Evolutionary conservation across 2,329 filamentous ascomycete genomes (phyloP).

Genomic region (Aspergillus melleus): DNA sequence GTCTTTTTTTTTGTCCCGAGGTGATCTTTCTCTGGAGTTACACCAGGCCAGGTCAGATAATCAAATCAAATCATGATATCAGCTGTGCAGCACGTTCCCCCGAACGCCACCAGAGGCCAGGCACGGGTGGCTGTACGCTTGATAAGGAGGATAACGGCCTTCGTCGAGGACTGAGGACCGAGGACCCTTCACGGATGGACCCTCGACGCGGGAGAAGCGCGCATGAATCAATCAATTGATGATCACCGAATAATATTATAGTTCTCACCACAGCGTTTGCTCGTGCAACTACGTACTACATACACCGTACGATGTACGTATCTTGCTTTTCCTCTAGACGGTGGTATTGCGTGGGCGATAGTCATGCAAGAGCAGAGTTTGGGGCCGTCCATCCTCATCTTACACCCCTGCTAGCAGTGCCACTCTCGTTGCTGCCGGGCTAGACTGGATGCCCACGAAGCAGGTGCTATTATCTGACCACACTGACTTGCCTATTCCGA

Average conservation of each 20-base stretch:
- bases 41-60: neutral
- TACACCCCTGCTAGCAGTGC: neutral
- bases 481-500: too few species aligned
- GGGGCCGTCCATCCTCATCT: neutral
- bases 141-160: neutral
- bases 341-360: too few species aligned
- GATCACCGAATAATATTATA: too few species aligned
- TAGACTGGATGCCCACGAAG: neutral
- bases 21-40: neutral
- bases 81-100: slow-evolving; percentile 9
- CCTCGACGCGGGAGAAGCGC: neutral
- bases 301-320: too few species aligned
- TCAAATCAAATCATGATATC: neutral
- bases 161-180: too few species aligned
- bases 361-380: neutral
- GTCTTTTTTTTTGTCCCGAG: neutral
- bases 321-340: too few species aligned
- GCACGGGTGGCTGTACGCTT: slow-evolving; percentile 3
- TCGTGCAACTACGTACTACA: too few species aligned
- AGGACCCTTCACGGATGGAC: too few species aligned
- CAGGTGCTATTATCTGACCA: neutral
- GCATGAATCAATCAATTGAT: neutral
- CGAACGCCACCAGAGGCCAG: slow-evolving; percentile 5
- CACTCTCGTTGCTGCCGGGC: neutral
- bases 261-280: too few species aligned